phyloP scores from a whole-genome alignment of 2,329 filamentous ascomycete species.

The Exophiala oligosperma region DNA sequence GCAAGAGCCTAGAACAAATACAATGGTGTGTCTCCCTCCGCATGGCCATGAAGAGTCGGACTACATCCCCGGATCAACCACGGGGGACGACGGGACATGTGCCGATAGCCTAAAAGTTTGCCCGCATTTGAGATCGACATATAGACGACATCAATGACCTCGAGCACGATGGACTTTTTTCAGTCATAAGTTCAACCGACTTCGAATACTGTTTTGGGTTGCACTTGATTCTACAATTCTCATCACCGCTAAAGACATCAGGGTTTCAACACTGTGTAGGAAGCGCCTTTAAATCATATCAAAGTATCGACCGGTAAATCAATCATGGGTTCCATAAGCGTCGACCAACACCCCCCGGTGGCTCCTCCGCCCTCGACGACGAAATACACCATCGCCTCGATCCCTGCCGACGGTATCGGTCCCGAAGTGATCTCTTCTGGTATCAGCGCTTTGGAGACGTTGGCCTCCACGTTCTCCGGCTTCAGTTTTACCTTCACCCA shows the following conservation, averaged over 20 bases:
- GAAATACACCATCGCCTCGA: slow-evolving; percentile 54
- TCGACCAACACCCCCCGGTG: not conserved
- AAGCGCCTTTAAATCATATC: too few species aligned
- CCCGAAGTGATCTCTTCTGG: slow-evolving; percentile 66
- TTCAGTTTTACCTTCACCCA: slow-evolving; percentile 63
- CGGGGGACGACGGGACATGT: too few species aligned
- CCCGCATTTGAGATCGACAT: not conserved
- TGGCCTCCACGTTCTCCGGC: slow-evolving; percentile 49
- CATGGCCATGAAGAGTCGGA: too few species aligned
- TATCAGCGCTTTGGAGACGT: slow-evolving; percentile 58
- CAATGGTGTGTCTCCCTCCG: too few species aligned
- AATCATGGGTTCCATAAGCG: slow-evolving; percentile 1
- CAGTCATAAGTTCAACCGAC: not conserved
- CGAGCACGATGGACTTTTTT: not conserved
- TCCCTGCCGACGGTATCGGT: slow-evolving; percentile 70
- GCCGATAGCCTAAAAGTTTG: not conserved
- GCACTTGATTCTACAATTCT: too few species aligned
- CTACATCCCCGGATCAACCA: too few species aligned
- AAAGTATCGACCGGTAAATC: not conserved
- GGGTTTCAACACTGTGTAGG: too few species aligned
- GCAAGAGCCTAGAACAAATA: too few species aligned
- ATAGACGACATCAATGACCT: not conserved
- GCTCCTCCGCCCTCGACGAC: slow-evolving; percentile 8
- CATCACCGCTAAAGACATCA: too few species aligned
- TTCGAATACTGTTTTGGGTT: too few species aligned